Evolutionary conservation across 345 rosid species (phyloP).

Genomic region (Boechera retrofracta): DNA sequence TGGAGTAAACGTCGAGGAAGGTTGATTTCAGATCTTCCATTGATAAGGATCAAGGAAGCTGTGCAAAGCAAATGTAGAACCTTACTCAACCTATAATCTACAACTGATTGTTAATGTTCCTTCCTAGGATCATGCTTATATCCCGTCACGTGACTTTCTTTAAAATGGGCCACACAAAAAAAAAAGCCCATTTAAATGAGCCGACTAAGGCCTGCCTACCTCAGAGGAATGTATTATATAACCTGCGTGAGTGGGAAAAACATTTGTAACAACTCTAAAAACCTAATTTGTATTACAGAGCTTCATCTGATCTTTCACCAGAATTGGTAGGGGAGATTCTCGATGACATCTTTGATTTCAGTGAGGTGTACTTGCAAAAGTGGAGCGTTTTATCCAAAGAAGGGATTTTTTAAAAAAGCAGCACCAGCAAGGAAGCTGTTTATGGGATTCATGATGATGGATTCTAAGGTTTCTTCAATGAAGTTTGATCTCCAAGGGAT

Average conservation of each 20-base stretch:
- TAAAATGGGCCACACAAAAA: not conserved
- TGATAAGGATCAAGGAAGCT: slow-evolving; percentile 4
- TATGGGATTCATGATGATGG: not conserved
- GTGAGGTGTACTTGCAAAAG: not conserved
- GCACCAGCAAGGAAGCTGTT: not conserved
- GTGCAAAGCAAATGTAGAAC: slow-evolving; percentile 1
- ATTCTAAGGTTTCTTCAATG: not conserved
- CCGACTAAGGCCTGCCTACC: not conserved
- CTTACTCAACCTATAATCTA: no score
- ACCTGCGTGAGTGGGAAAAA: not conserved
- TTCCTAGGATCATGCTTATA: not conserved
- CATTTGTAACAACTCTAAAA: not conserved
- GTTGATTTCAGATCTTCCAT: slow-evolving; percentile 75
- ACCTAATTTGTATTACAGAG: not conserved
- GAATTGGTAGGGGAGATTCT: not conserved
- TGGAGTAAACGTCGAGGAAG: slow-evolving; percentile 60
- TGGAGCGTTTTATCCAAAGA: not conserved
- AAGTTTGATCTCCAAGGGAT: not conserved
- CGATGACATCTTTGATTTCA: not conserved
- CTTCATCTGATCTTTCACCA: not conserved
- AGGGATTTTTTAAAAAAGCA: not conserved
- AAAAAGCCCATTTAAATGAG: not conserved
- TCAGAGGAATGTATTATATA: not conserved
- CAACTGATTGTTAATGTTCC: not conserved
- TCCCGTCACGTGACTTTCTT: slow-evolving; percentile 16